Evolutionary conservation across 2,329 filamentous ascomycete species (phyloP).

Genomic region (Septoria petroselini): DNA sequence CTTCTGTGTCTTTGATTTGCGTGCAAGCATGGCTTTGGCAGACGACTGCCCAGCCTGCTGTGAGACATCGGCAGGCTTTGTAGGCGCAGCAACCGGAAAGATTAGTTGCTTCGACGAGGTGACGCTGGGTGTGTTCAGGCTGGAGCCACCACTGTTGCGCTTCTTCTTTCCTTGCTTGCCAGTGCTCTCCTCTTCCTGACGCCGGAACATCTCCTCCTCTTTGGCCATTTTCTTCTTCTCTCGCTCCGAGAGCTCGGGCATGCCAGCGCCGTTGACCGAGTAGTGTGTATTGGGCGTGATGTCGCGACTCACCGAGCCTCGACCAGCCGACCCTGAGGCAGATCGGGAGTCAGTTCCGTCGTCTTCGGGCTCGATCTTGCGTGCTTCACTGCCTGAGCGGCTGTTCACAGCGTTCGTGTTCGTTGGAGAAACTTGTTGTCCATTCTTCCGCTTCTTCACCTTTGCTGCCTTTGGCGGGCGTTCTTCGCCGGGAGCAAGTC

Average conservation of each 20-base stretch:
- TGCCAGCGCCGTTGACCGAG: slow-evolving; percentile 44
- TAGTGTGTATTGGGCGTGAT: slow-evolving; percentile 57
- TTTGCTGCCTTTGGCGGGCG: slow-evolving; percentile 40
- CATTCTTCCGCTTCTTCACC: slow-evolving; percentile 50
- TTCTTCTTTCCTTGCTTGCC: slow-evolving; percentile 52
- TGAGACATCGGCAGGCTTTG: slow-evolving; percentile 32
- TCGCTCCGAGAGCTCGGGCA: slow-evolving; percentile 57
- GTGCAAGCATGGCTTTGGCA: slow-evolving; percentile 21
- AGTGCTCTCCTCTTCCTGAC: slow-evolving; percentile 57
- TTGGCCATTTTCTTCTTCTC: slow-evolving; percentile 62
- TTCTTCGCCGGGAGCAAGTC: slow-evolving; percentile 28
- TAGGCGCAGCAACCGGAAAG: slow-evolving; percentile 31
- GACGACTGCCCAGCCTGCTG: slow-evolving; percentile 25
- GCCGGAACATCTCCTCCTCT: slow-evolving; percentile 60
- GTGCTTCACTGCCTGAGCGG: slow-evolving; percentile 58
- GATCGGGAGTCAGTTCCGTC: slow-evolving; percentile 59
- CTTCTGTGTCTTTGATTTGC: slow-evolving; percentile 28
- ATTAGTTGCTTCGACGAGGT: slow-evolving; percentile 44
- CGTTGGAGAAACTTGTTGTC: slow-evolving; percentile 52
- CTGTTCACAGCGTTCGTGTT: slow-evolving; percentile 55
- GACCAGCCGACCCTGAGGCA: slow-evolving; percentile 55
- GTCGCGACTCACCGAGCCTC: slow-evolving; percentile 58
- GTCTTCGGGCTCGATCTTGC: slow-evolving; percentile 50
- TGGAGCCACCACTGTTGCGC: slow-evolving; percentile 56
- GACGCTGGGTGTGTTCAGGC: slow-evolving; percentile 50